These are phyloP conservation scores for Harringtonia aguacate DNA, from an alignment of 2,329 filamentous ascomycete species.

Conservation along the genomic window DNA sequence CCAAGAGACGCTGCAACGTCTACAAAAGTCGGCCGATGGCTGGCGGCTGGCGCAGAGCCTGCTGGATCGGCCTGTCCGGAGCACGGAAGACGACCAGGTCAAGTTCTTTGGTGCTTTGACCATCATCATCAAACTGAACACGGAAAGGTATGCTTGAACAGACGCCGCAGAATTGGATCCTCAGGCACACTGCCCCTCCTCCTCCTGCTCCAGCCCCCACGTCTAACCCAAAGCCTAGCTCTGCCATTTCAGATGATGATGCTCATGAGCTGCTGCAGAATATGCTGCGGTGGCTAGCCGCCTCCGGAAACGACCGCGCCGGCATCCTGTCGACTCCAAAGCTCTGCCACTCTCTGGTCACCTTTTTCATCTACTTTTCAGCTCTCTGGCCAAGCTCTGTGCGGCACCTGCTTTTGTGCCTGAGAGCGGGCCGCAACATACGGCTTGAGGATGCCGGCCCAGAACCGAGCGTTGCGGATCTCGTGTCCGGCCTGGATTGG, in stretches of 20 bases:
- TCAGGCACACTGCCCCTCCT: no score
- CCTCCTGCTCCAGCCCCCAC: no score
- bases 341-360: constrained; percentile 65
- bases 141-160: constrained; percentile 53
- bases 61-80: constrained; percentile 27
- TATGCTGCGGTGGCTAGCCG: constrained; percentile 52
- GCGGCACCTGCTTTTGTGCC: constrained; percentile 49
- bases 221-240: constrained; percentile 18
- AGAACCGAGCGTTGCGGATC: constrained; percentile 28
- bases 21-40: constrained; percentile 71
- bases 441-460: constrained; percentile 36
- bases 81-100: constrained; percentile 59
- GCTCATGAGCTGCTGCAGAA: constrained; percentile 48
- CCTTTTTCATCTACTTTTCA: constrained; percentile 64
- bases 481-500: constrained; percentile 34
- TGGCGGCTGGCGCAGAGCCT: constrained; percentile 80
- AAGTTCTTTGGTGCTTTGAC: constrained; percentile 91
- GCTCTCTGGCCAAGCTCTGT: constrained; percentile 56
- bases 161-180: no score
- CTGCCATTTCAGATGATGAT: constrained; percentile 44
- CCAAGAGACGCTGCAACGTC: constrained; percentile 64
- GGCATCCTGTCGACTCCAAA: constrained; percentile 59
- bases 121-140: constrained; percentile 88
- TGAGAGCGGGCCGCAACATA: constrained; percentile 35
- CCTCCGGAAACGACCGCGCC: constrained; percentile 38